Conservation (phyloP, 306 rosid genomes). For the Cucurbita ficifolia region DNA sequence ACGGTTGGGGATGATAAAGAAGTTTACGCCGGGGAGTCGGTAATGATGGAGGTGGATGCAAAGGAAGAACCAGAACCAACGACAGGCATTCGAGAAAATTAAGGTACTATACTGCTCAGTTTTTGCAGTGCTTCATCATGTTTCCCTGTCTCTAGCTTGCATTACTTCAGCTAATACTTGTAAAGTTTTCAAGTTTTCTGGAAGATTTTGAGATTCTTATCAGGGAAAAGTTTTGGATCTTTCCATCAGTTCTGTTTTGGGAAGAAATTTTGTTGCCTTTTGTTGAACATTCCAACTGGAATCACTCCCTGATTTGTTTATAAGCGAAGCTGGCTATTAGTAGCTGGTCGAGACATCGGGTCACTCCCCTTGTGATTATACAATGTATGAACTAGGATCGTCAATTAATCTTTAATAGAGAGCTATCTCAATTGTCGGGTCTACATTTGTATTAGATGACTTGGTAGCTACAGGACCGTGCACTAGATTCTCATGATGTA, state of each 20-base stretch:
- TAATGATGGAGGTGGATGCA: neutral
- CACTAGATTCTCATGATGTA: too few relatives aligned
- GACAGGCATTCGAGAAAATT: neutral
- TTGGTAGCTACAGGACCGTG: too few relatives aligned
- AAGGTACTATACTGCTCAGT: neutral
- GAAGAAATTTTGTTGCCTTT: constrained; percentile 7
- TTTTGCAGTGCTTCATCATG: neutral
- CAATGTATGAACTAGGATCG: too few relatives aligned
- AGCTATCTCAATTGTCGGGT: too few relatives aligned
- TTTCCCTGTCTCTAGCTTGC: neutral
- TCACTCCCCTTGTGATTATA: too few relatives aligned
- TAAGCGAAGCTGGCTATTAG: neutral
- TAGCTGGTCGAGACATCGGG: too few relatives aligned
- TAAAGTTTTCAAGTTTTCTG: constrained; percentile 6
- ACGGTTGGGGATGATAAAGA: neutral
- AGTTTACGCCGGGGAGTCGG: neutral
- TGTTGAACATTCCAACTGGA: constrained; percentile 5
- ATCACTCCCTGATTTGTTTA: neutral
- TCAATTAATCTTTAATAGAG: too few relatives aligned
- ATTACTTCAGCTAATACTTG: constrained; percentile 1
- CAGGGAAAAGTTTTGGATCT: neutral
- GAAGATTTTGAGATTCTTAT: neutral
- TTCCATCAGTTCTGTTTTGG: neutral
- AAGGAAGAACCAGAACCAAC: neutral
- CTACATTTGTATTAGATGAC: too few relatives aligned